Evolutionary conservation across 352 stramenopile species (phyloP), one percentile per base, ranked within the genome.

Genomic region (Phytophthora sojae): DNA sequence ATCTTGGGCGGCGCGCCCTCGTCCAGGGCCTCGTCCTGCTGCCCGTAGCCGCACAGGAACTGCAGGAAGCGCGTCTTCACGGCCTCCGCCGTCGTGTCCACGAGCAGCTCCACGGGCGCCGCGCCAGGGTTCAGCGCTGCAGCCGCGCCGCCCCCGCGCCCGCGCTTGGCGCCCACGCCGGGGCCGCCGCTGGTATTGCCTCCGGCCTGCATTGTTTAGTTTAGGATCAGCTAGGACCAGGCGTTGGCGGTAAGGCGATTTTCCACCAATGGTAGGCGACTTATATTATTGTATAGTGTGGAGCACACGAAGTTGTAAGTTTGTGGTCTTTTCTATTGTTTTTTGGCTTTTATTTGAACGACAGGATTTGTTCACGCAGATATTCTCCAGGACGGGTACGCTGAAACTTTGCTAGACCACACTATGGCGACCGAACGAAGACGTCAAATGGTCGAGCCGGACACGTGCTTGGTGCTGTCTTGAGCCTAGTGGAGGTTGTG

Each of bases 31-130:
- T 76, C 58, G 35, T 72, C 35, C 50, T 88, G 71, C 71, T 92
- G 83, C 0, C 85, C 84, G 47, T 94, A 94, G 52, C 85, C 80
- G 29, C 87, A 93, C 23, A 96, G 74, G 57, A 95, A 94, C 73
- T 95, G 81, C 57, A 96, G 71, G 61, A 96, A 96, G 11, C 89
- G 89, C 67, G 76, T 82, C 76, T 94, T 95, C 45, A 96, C 89
- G 11, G 88, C 80, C 75, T 96, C 87, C 6, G 89, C 89, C 2
- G 87, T 96, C 45, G 77, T 64, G 61, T 96, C 89, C 42, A 93
- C 77, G 21, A 92, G 73, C 30, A 91, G 49, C 53, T 90, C 81
- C 2, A 91, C 69, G n/a, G 85, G 76, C 6, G 72, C 72, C 49
- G 63, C 64, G 17, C 44, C 74, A 2, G 73, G 62, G 19, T 86